Conservation (phyloP, 306 rosid genomes). For the Quercus ilex region DNA sequence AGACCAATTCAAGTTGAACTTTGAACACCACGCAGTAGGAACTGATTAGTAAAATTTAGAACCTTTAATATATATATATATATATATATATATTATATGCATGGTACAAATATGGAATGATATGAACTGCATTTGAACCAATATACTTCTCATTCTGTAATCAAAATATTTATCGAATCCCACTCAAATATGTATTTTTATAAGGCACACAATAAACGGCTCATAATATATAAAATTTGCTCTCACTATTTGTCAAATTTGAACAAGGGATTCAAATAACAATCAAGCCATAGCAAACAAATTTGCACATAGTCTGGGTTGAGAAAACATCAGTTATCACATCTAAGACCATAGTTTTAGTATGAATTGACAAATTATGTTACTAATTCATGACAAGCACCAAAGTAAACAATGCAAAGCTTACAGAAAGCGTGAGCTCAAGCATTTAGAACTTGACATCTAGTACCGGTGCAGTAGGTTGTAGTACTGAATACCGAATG, state of each 20-base stretch:
- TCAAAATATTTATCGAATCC: background rate
- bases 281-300: background rate
- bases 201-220: background rate
- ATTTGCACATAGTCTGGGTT: background rate
- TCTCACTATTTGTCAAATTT: background rate
- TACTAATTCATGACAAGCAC: background rate
- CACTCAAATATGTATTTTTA: background rate
- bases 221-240: background rate
- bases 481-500: slow-evolving; percentile 66
- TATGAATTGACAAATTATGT: background rate
- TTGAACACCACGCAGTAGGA: background rate
- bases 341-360: background rate
- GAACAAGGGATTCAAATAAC: background rate
- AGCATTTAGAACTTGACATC: background rate
- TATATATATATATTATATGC: too few relatives aligned
- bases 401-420: background rate
- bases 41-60: background rate
- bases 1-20: too few relatives aligned
- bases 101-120: background rate
- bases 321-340: background rate
- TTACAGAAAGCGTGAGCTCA: background rate
- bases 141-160: background rate
- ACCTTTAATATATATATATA: too few relatives aligned
- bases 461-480: slow-evolving; percentile 48
- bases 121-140: background rate